phyloP scores from a whole-genome alignment of 2,329 filamentous ascomycete species.

The Rhytidhysteron rufulum region DNA sequence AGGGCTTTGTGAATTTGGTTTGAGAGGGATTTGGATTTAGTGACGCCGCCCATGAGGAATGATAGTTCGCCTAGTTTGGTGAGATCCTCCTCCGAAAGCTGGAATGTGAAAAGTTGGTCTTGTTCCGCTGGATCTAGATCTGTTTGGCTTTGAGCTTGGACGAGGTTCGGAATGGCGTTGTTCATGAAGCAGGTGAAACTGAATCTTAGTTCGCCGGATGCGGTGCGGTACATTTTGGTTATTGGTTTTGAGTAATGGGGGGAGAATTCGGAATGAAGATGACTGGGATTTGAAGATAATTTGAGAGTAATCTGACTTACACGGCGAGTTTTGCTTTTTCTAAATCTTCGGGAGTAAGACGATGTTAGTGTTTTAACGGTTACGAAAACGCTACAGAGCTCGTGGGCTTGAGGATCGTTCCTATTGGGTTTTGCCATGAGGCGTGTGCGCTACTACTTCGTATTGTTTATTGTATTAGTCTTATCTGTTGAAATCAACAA shows the following conservation, averaged over 20 bases:
- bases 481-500: too few species aligned
- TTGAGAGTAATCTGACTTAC: background rate
- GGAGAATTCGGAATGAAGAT: too few species aligned
- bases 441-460: too few species aligned
- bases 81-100: conserved; percentile 1
- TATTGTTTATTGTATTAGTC: too few species aligned
- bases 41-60: conserved; percentile 4
- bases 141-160: background rate
- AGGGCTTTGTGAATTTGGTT: conserved; percentile 9
- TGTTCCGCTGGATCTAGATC: conserved; percentile 2
- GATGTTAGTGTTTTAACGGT: too few species aligned
- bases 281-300: background rate
- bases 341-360: too few species aligned
- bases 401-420: too few species aligned
- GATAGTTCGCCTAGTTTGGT: conserved; percentile 1
- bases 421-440: too few species aligned
- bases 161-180: conserved; percentile 5
- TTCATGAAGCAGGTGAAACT: conserved; percentile 7
- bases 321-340: background rate
- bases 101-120: conserved; percentile 6
- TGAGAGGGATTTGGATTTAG: background rate
- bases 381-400: too few species aligned
- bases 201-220: conserved; percentile 1
- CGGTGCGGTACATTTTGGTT: conserved; percentile 1
- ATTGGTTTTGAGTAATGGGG: too few species aligned